phyloP scores from a whole-genome alignment of 169 alveolate species.

The Babesia caballi region DNA sequence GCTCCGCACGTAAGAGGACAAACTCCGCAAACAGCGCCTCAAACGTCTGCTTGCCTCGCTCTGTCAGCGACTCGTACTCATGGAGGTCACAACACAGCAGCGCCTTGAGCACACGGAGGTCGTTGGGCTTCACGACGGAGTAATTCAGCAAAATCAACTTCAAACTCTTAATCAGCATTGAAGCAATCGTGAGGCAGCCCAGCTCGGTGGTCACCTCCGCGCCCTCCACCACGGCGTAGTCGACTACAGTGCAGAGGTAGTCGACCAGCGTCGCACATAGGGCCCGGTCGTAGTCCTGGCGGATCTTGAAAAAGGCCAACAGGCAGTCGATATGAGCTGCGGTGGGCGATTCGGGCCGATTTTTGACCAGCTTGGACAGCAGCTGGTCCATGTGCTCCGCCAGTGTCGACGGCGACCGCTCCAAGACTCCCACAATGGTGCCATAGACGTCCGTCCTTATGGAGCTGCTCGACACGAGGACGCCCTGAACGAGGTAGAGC shows the following conservation, averaged over 20 bases:
- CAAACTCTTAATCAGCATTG: slow-evolving; percentile 42
- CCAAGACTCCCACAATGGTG: neutral
- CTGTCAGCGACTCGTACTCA: slow-evolving; percentile 49
- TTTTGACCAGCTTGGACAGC: slow-evolving; percentile 16
- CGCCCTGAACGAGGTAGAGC: slow-evolving; percentile 25
- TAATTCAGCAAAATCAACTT: slow-evolving; percentile 12
- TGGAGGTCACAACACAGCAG: slow-evolving; percentile 13
- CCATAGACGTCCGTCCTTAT: slow-evolving; percentile 24
- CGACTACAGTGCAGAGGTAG: slow-evolving; percentile 16
- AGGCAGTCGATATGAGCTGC: slow-evolving; percentile 41
- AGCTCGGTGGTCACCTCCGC: slow-evolving; percentile 13
- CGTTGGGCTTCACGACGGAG: slow-evolving; percentile 2
- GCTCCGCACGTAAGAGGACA: slow-evolving; percentile 5
- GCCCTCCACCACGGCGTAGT: neutral
- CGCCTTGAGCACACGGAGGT: neutral
- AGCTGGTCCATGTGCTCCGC: slow-evolving; percentile 3
- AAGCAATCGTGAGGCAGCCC: slow-evolving; percentile 37
- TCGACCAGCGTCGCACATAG: neutral
- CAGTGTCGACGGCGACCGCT: slow-evolving; percentile 16
- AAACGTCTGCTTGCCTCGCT: slow-evolving; percentile 46
- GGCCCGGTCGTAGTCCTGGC: neutral
- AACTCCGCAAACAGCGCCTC: slow-evolving; percentile 39
- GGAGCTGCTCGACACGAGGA: slow-evolving; percentile 7
- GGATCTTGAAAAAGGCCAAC: slow-evolving; percentile 20
- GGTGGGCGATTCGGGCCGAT: slow-evolving; percentile 27